Evolutionary conservation across 2,329 filamentous ascomycete species (phyloP).

Genomic region (Onygena corvina): DNA sequence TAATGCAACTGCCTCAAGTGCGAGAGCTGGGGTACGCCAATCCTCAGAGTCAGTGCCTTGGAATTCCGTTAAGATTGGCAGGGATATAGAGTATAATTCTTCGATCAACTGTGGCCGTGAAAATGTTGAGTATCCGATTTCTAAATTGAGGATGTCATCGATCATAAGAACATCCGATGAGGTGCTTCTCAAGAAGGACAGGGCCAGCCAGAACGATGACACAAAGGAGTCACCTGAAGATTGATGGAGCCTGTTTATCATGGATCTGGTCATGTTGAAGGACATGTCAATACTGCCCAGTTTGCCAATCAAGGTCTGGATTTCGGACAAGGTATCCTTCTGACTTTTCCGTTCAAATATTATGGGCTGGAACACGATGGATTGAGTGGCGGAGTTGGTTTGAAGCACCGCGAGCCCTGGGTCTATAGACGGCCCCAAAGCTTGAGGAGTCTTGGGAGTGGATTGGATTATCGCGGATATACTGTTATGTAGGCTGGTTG

Average conservation of each 20-base stretch:
- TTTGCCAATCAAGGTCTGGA: constrained; percentile 50
- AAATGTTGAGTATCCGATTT: constrained; percentile 21
- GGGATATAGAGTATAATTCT: constrained; percentile 34
- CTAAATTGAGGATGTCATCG: constrained; percentile 54
- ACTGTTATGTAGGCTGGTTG: constrained; percentile 61
- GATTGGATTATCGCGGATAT: constrained; percentile 42
- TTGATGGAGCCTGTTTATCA: constrained; percentile 52
- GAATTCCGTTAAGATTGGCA: constrained; percentile 30
- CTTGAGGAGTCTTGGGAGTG: constrained; percentile 22
- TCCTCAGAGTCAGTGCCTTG: constrained; percentile 38
- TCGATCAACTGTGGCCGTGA: constrained; percentile 29
- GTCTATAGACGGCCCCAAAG: constrained; percentile 17
- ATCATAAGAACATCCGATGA: constrained; percentile 43
- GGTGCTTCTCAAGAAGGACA: constrained; percentile 55
- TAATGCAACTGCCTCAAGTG: constrained; percentile 67
- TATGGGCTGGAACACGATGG: constrained; percentile 45
- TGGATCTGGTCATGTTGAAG: constrained; percentile 46
- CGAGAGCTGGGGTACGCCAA: constrained; percentile 65
- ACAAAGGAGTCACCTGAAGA: constrained; percentile 49
- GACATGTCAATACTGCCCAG: constrained; percentile 37
- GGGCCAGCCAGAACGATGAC: constrained; percentile 67
- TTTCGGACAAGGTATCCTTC: constrained; percentile 48
- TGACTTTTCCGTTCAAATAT: constrained; percentile 56
- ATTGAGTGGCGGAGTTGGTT: constrained; percentile 17
- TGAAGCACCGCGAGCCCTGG: constrained; percentile 22